Evolutionary conservation across 352 stramenopile genomes (phyloP), one percentile per base, ranked within the genome.

Genomic region (Pythium dissotocum): DNA sequence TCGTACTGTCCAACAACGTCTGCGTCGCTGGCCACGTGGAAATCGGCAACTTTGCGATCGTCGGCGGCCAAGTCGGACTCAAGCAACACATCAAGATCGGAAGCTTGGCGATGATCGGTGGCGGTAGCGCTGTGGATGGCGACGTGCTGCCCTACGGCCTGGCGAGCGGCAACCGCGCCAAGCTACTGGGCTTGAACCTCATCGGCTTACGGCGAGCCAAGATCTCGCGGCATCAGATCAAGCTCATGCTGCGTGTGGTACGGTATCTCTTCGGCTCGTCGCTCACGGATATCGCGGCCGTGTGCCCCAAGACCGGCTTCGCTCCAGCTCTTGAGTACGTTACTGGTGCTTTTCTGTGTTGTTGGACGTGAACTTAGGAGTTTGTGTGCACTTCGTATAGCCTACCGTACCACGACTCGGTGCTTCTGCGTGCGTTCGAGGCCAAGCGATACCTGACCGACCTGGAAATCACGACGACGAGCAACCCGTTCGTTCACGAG

Each of bases 1-100:
- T 93, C 32, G 84, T 94, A 26, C 77, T 95, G 33, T 91, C 83
- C 26, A 95, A 95, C 69, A 91, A 93, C 60, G 86, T 90, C 8
- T 91, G 83, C 60, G 77, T 95, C 53, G 87, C 87, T 55, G 87
- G 87, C 30, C 87, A 95, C 65, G 87, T 95, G 0, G 71, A 77
- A 13, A 91, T 95, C 57, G 82, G 84, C 54, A 81, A 88, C 59
- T 81, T 80, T 57, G 85, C 87, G 10, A 88, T 94, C 62, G 79
- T 95, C 40, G 85, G 87, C 21, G 87, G 87, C 30, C 85, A 93
- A 58, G 85, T 89, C 28, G 85, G 87, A 0, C 68, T 95, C 49
- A 93, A 94, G 71, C 87, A 95, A 69, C 72, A 89, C 61, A 78
- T 92, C 38, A 84, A 79, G 26, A 73, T 95, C 2, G 87, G 87